These are phyloP conservation scores for Litchi chinensis DNA, from an alignment of 345 rosid species.

Conservation along the genomic window DNA sequence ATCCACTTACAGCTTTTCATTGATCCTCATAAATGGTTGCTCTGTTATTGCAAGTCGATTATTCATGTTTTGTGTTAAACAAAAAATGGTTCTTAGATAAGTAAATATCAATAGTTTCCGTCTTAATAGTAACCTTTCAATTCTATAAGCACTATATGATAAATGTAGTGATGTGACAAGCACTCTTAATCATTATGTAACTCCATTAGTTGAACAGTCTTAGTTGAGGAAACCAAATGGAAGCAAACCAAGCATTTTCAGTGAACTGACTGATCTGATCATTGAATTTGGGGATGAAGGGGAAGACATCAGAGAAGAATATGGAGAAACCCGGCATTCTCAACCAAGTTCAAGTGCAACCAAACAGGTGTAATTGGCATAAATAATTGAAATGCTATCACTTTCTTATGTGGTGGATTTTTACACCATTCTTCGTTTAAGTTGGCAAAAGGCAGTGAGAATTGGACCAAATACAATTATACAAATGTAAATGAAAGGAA, in stretches of 20 bases:
- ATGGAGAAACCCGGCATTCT: neutral
- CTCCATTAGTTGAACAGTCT: neutral
- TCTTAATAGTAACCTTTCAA: neutral
- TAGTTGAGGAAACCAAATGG: neutral
- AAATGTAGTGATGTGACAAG: neutral
- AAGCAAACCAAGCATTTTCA: neutral
- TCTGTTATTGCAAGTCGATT: neutral
- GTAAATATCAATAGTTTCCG: neutral
- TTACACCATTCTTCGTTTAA: neutral
- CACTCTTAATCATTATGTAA: neutral
- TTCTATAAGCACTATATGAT: neutral
- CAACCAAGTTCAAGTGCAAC: neutral
- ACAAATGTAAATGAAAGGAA: neutral
- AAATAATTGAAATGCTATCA: neutral
- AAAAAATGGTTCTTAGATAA: neutral
- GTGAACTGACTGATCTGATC: neutral
- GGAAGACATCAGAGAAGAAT: neutral
- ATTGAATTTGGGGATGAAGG: neutral
- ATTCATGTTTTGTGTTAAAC: neutral
- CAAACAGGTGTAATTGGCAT: neutral
- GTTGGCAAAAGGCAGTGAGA: neutral
- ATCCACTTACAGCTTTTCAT: neutral
- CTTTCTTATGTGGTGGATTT: neutral
- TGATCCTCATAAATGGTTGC: neutral
- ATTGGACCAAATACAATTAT: too few relatives aligned